Percentiles rank a stretch among this genome's conserved stretches.
Conservation (phyloP, 106 monocot species). For the Platanthera zijinensis region DNA sequence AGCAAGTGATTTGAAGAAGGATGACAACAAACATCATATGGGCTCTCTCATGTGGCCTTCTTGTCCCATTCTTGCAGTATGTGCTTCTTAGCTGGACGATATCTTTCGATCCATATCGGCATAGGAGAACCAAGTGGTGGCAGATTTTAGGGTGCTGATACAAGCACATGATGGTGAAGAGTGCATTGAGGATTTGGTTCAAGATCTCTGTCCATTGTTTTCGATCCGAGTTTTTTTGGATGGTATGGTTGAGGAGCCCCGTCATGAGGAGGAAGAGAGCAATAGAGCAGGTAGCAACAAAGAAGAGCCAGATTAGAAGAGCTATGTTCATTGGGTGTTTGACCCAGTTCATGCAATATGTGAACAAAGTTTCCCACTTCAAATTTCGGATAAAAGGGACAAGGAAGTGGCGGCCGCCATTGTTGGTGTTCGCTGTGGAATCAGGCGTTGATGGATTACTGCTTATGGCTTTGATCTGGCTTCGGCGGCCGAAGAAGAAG, state of each 20-base stretch:
- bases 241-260: constrained; percentile 46
- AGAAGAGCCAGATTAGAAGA: constrained; percentile 63
- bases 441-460: neutral
- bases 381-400: constrained; percentile 46
- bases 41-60: constrained; percentile 11
- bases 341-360: constrained; percentile 53
- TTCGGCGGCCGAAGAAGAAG: neutral
- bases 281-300: constrained; percentile 37
- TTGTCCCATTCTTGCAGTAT: constrained; percentile 40
- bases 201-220: constrained; percentile 59
- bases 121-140: constrained; percentile 53
- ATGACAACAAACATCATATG: constrained; percentile 28
- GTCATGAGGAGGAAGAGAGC: constrained; percentile 51
- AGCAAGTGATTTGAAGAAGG: constrained; percentile 35
- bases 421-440: neutral
- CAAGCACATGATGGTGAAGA: constrained; percentile 86
- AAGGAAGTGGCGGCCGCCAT: constrained; percentile 11
- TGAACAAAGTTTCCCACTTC: constrained; percentile 34
- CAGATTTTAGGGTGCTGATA: constrained; percentile 66
- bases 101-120: constrained; percentile 40
- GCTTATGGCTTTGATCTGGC: neutral
- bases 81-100: constrained; percentile 30
- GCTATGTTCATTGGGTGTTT: constrained; percentile 74
- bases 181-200: constrained; percentile 83
- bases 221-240: constrained; percentile 33